Base-by-base conservation (phyloP, 75 land plant species). In the Adiantum capillusveneris region DNA sequence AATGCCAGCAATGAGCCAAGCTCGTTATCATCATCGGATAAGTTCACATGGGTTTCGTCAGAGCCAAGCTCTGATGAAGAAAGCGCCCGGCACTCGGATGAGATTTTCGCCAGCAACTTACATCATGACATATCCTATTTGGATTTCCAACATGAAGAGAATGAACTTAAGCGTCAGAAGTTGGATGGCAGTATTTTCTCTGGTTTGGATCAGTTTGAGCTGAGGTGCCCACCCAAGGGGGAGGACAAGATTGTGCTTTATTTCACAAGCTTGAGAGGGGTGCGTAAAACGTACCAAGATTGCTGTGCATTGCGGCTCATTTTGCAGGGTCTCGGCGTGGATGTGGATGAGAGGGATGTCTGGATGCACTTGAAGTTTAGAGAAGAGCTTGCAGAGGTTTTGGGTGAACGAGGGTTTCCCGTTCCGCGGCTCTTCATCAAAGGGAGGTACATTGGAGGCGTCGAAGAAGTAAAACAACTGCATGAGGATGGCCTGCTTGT, bases 181-280 rank as follows among this genome's bases (percentile, higher is more conserved):
- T 3, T 25, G 25, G 28, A 53, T 6, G 70, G 29, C 39, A 16
- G 25, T 31, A 61, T 22, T 43, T 43, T 42, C n/a, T 7, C 44
- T 57, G 49, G 43, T 52, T 45, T 28, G 13, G 52, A 55, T 7
- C n/a, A 54, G 6, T 79, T 69, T 45, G 74, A 70, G 29, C 65
- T 65, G 52, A 74, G 62, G 43, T 89, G 96, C 61, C 96, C 98
- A 0, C 87, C 96, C 0, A 81, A 87, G 0, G 96, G 98, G 0
- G 80, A 76, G 61, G 57, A 83, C 49, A 42, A 39, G 18, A 58
- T 74, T 11, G 81, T 79, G 29, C 49, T 79, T 46, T 79, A 79
- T 59, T 58, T 54, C 46, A 79, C 81, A 29, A 62, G 67, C 44
- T 46, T 79, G 52, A 43, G 68, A 14, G 73, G 78, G 25, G 64